Percentiles rank a stretch among this genome's conserved stretches.
These are phyloP conservation scores for Gloeopeniophorella convolvens DNA, from an alignment of 768 basidiomycete genomes.

Conservation along the genomic window DNA sequence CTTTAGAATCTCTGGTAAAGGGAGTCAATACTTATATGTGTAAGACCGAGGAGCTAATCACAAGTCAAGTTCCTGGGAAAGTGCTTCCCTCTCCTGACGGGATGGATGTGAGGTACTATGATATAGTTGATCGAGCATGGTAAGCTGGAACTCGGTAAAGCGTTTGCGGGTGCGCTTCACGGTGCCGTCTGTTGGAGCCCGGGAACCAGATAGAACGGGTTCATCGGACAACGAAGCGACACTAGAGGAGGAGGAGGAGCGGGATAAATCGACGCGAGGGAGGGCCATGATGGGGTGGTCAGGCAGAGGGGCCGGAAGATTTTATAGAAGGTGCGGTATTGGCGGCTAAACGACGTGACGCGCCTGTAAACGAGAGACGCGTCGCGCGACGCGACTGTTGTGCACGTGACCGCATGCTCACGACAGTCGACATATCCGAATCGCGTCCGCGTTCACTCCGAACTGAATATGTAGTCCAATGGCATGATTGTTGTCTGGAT, in stretches of 20 bases:
- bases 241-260: conserved; percentile 17
- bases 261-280: conserved; percentile 2
- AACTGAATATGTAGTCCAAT: too few species aligned
- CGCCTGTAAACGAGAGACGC: conserved; percentile 14
- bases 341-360: conserved; percentile 6
- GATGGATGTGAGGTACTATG: conserved; percentile 19
- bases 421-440: too few species aligned
- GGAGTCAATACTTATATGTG: not conserved
- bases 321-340: conserved; percentile 7
- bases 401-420: not conserved
- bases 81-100: conserved; percentile 20
- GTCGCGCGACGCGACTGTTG: not conserved
- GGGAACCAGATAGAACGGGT: too few species aligned
- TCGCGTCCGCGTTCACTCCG: too few species aligned
- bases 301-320: not conserved
- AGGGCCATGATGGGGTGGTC: conserved; percentile 4
- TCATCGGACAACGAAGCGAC: conserved; percentile 15
- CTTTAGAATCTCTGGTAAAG: conserved; percentile 24
- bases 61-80: conserved; percentile 17
- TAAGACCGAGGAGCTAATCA: not conserved
- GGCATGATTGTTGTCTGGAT: too few species aligned
- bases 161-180: conserved; percentile 20
- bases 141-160: conserved; percentile 18
- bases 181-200: not conserved
- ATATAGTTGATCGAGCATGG: conserved; percentile 20